phyloP scores from a whole-genome alignment of 176 grass and related monocot genomes.

The Zizania latifolia region DNA sequence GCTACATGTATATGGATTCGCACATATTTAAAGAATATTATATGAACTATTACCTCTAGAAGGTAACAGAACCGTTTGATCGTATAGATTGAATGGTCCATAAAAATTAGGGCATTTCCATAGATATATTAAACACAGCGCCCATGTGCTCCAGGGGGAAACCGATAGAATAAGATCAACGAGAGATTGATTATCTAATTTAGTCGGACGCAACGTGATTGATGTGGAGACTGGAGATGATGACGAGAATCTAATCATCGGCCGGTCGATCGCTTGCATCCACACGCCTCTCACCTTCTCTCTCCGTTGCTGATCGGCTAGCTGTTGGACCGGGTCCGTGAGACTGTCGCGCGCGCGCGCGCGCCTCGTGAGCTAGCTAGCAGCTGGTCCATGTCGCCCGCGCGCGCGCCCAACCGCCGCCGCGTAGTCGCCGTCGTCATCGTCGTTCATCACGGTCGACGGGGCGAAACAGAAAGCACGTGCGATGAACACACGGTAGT shows the following conservation, averaged over 20 bases:
- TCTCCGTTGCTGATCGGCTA: neutral
- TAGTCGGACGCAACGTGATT: neutral
- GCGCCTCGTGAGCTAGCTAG: conserved; percentile 21
- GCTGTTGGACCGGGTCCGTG: neutral
- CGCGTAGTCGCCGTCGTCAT: neutral
- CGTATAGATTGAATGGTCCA: too few species aligned
- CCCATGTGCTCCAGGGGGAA: conserved; percentile 16
- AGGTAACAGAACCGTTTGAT: too few species aligned
- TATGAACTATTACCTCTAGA: too few species aligned
- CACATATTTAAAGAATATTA: too few species aligned
- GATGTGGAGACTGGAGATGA: neutral
- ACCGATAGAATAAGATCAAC: neutral
- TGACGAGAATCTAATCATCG: conserved; percentile 5
- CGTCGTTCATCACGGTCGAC: neutral
- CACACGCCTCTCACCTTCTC: conserved; percentile 6
- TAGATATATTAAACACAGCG: too few species aligned
- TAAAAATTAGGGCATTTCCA: too few species aligned
- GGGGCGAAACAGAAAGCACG: neutral
- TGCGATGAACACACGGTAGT: neutral
- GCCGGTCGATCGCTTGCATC: neutral
- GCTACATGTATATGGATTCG: too few species aligned
- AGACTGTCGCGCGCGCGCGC: conserved; percentile 8
- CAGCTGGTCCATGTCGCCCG: conserved; percentile 22
- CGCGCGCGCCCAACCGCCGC: conserved; percentile 4
- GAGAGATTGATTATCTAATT: neutral